phyloP scores from a whole-genome alignment of 2,329 filamentous ascomycete genomes.

The Lasiodiplodia hormozganensis region DNA sequence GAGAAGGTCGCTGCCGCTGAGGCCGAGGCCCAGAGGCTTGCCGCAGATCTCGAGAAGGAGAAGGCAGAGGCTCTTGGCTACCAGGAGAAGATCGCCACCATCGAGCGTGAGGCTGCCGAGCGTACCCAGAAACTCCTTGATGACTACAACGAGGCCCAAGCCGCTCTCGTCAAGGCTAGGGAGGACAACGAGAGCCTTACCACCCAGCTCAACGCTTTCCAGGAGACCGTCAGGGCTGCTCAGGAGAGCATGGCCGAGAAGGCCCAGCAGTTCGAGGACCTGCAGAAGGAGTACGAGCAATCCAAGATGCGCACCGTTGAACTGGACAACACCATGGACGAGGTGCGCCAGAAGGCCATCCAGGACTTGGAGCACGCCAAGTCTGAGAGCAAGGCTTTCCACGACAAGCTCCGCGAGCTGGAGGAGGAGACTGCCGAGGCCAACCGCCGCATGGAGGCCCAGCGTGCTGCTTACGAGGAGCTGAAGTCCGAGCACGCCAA shows the following conservation, averaged over 20 bases:
- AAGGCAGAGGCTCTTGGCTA: slow-evolving; percentile 2
- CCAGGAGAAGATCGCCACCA: slow-evolving; percentile 17
- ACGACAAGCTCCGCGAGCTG: slow-evolving; percentile 20
- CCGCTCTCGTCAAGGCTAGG: slow-evolving; percentile 6
- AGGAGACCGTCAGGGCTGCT: slow-evolving; percentile 20
- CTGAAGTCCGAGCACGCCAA: slow-evolving; percentile 14
- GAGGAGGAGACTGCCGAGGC: slow-evolving; percentile 26
- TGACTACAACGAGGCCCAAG: slow-evolving; percentile 19
- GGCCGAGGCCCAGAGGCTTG: slow-evolving; percentile 13
- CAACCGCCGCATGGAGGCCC: slow-evolving; percentile 18
- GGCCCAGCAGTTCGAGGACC: slow-evolving; percentile 18
- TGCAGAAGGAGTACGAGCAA: slow-evolving; percentile 24
- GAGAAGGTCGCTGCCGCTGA: slow-evolving; percentile 27
- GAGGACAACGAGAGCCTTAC: slow-evolving; percentile 19
- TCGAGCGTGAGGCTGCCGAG: slow-evolving; percentile 24
- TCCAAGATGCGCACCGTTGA: slow-evolving; percentile 19
- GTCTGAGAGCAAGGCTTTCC: slow-evolving; percentile 24
- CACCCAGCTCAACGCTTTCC: slow-evolving; percentile 20
- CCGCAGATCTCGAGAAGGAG: slow-evolving; percentile 14
- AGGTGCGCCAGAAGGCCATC: slow-evolving; percentile 15
- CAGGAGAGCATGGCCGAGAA: slow-evolving; percentile 20
- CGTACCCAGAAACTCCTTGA: slow-evolving; percentile 12
- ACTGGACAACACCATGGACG: slow-evolving; percentile 16
- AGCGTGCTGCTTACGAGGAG: slow-evolving; percentile 26
- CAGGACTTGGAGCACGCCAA: slow-evolving; percentile 26